Conservation (phyloP, 73 alveolate genomes). For the Tetrahymena malaccensis region DNA sequence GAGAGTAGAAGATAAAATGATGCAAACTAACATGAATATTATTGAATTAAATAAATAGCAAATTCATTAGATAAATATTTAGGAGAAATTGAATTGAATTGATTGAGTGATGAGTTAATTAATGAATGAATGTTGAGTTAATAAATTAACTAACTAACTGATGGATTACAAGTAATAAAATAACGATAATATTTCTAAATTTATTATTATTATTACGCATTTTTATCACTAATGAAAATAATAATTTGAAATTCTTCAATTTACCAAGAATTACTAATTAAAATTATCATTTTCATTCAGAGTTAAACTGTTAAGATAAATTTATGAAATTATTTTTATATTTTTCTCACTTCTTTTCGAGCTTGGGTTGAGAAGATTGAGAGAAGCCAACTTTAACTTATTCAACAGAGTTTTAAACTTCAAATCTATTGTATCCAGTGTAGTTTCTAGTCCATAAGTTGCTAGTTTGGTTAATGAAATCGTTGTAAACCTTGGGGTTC, state of each 20-base stretch:
- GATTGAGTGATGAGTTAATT: background rate
- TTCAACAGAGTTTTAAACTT: background rate
- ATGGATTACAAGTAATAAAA: background rate
- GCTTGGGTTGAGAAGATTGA: background rate
- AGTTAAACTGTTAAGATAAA: background rate
- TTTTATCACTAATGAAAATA: background rate
- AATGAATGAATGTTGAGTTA: background rate
- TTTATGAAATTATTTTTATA: background rate
- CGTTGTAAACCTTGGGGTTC: slow-evolving; percentile 56
- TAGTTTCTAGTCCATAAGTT: background rate
- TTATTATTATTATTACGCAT: background rate
- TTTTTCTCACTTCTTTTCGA: background rate
- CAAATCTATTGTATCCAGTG: background rate
- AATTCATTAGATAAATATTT: background rate
- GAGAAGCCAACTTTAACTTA: background rate
- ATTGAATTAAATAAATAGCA: background rate
- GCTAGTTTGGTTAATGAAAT: slow-evolving; percentile 34
- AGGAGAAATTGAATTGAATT: too few relatives aligned
- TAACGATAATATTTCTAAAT: background rate
- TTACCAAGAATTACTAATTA: background rate
- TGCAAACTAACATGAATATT: background rate
- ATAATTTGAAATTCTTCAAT: background rate
- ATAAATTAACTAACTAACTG: background rate
- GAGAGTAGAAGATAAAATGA: background rate
- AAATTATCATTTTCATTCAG: background rate